Evolutionary conservation across 225 moss, liverwort and hornwort genomes (phyloP).

Genomic region (Physcomitrellopsis africana): DNA sequence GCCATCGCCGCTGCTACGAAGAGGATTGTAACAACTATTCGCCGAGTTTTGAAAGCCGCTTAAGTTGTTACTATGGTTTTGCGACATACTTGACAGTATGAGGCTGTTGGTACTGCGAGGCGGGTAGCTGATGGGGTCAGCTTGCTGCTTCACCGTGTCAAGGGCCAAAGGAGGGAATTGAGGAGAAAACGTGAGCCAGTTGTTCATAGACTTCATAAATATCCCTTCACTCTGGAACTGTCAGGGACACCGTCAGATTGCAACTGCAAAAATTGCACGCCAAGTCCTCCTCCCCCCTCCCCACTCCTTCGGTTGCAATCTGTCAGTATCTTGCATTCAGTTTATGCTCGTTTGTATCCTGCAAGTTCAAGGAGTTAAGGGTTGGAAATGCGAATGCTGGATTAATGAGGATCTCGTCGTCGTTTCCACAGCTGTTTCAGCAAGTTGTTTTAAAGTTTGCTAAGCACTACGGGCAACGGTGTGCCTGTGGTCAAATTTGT

Average conservation of each 20-base stretch:
- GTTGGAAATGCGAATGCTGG: too few species aligned
- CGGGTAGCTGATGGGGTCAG: slow-evolving; percentile 45
- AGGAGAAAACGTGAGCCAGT: slow-evolving; percentile 62
- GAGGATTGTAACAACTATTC: slow-evolving; percentile 57
- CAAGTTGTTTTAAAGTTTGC: too few species aligned
- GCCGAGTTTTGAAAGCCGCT: slow-evolving; percentile 58
- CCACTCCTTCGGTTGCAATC: too few species aligned
- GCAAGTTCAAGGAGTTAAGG: too few species aligned
- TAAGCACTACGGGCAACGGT: too few species aligned
- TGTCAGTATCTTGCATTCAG: too few species aligned
- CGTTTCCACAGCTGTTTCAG: too few species aligned
- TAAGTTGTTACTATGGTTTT: slow-evolving; percentile 52
- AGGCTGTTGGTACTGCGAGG: slow-evolving; percentile 46
- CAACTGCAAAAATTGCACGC: slow-evolving; percentile 27
- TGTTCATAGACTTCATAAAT: slow-evolving; percentile 73
- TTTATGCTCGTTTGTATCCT: too few species aligned
- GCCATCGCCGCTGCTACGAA: slow-evolving; percentile 53
- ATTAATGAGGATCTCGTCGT: too few species aligned
- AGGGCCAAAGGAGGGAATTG: slow-evolving; percentile 54
- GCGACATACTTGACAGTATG: slow-evolving; percentile 61
- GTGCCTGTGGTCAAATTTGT: too few species aligned
- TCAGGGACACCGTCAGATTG: slow-evolving; percentile 23
- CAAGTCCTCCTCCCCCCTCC: not conserved
- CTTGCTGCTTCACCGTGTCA: slow-evolving; percentile 63
- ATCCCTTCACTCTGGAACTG: slow-evolving; percentile 13